phyloP scores from a whole-genome alignment of 2,329 filamentous ascomycete species.

The Talaromyces amestolkiae region DNA sequence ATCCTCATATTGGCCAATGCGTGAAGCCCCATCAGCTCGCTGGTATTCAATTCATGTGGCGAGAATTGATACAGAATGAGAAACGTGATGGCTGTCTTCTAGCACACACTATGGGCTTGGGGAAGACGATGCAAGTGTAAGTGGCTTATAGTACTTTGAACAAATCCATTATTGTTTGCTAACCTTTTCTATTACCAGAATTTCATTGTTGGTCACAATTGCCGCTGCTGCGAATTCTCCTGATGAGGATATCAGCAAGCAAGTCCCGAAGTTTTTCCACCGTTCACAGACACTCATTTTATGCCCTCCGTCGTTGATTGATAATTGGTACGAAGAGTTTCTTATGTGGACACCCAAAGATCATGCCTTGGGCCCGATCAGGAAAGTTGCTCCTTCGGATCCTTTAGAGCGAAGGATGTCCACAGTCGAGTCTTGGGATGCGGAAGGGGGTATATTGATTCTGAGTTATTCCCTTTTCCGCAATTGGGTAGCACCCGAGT shows the following conservation, averaged over 20 bases:
- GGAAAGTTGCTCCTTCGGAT: constrained; percentile 52
- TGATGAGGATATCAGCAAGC: constrained; percentile 56
- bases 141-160: constrained; percentile 23
- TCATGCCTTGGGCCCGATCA: constrained; percentile 55
- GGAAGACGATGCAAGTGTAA: constrained; percentile 85
- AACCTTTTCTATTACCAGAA: constrained; percentile 39
- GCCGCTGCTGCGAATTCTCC: constrained; percentile 62
- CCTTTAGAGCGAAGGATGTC: constrained; percentile 39
- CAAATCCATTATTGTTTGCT: constrained; percentile 10
- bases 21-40: constrained; percentile 80
- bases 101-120: constrained; percentile 87
- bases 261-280: constrained; percentile 67
- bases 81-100: constrained; percentile 72
- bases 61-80: constrained; percentile 67
- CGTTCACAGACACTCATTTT: constrained; percentile 67
- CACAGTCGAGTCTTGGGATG: constrained; percentile 59
- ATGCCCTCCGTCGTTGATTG: constrained; percentile 70
- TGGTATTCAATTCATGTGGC: constrained; percentile 86
- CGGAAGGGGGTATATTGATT: constrained; percentile 68
- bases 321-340: constrained; percentile 83
- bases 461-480: constrained; percentile 71
- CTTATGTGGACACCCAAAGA: constrained; percentile 62
- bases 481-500: constrained; percentile 44
- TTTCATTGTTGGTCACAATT: constrained; percentile 76
- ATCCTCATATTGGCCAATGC: constrained; percentile 58